Percentiles rank a stretch among this genome's conserved stretches.
phyloP scores from a whole-genome alignment of 2,329 filamentous ascomycete genomes.

The Eutypella sp. region DNA sequence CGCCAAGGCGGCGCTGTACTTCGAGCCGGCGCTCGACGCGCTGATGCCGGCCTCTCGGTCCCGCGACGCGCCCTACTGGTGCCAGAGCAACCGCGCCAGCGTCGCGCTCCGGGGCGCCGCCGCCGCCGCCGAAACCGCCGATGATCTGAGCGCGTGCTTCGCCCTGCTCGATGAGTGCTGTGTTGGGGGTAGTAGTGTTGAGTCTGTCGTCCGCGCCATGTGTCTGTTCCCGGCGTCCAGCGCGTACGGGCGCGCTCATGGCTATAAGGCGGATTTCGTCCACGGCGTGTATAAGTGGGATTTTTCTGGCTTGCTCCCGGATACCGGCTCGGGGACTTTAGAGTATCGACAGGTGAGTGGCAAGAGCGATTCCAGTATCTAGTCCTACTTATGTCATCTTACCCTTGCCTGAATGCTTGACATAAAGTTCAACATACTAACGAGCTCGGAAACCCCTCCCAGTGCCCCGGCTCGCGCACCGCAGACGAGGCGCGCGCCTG shows the following conservation, averaged over 20 bases:
- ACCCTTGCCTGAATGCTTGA: background rate
- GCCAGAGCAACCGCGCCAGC: slow-evolving; percentile 29
- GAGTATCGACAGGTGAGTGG: slow-evolving; percentile 27
- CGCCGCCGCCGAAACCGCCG: slow-evolving; percentile 10
- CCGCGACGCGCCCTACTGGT: slow-evolving; percentile 28
- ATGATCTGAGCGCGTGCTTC: too few species aligned
- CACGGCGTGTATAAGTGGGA: slow-evolving; percentile 37
- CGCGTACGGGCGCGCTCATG: slow-evolving; percentile 25
- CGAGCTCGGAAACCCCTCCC: slow-evolving; percentile 4
- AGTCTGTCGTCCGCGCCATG: slow-evolving; percentile 24
- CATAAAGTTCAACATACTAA: background rate
- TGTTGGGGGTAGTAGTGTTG: background rate
- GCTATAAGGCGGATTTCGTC: slow-evolving; percentile 29
- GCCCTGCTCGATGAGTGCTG: slow-evolving; percentile 17
- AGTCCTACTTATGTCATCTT: background rate
- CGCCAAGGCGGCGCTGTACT: slow-evolving; percentile 28
- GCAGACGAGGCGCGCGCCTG: slow-evolving; percentile 28
- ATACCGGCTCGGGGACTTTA: slow-evolving; percentile 23
- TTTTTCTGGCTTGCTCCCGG: slow-evolving; percentile 24
- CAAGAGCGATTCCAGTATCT: too few species aligned
- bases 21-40: slow-evolving; percentile 29
- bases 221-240: slow-evolving; percentile 27
- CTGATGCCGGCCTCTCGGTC: slow-evolving; percentile 17
- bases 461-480: slow-evolving; percentile 26
- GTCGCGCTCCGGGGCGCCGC: slow-evolving; percentile 14